Base-by-base conservation (phyloP, 1,284 basidiomycete species). In the Moesziomyces parantarcticus region DNA sequence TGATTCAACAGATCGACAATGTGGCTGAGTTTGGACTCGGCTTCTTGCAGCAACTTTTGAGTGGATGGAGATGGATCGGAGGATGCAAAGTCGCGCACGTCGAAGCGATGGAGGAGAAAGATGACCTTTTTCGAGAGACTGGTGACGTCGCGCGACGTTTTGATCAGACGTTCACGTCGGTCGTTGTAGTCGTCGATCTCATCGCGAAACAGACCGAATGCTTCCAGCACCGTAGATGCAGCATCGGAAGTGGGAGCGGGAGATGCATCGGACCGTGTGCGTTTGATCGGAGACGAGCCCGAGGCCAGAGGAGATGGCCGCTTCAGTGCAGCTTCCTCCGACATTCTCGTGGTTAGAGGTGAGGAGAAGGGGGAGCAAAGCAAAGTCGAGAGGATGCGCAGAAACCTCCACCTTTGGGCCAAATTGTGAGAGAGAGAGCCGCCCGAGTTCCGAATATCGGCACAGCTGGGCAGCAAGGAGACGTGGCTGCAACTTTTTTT, bases 121-220 rank as follows among this genome's bases (percentile, higher is more conserved):
- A 99, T 98, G 79, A 91, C 87, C 85, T 93, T 95, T 84, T 99
- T 99, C 47, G 94, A 94, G n/a, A 92, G 87, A 71, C 90, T 92
- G 16, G 95, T 98, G 70, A 94, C 89, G 83, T 97, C 94, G 34
- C 96, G 84, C 8, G 87, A 87, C 10, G 84, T 63, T 88, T 94
- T 95, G 82, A 94, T 92, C 66, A 95, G 87, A 26, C 91, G 88
- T 78, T 96, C 93, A 43, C 84, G 75, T 14, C 84, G 68, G 49
- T 85, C 84, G 44, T 86, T 81, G 61, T 77, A 67, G 3, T 56
- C 65, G 51, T 83, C 81, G 34, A 83, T 77, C 60, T 83, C 81
- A 46, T 75, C 73, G 21, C 78, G 58, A 56, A 78, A 81, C 14
- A n/a, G 11, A n/a, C 45, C 46, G 48, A 80, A 82, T 4, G 58